Evolutionary conservation across 2,329 filamentous ascomycete species (phyloP), one percentile per base, ranked within the genome.

Genomic region (Emmonsiellopsis sp.): DNA sequence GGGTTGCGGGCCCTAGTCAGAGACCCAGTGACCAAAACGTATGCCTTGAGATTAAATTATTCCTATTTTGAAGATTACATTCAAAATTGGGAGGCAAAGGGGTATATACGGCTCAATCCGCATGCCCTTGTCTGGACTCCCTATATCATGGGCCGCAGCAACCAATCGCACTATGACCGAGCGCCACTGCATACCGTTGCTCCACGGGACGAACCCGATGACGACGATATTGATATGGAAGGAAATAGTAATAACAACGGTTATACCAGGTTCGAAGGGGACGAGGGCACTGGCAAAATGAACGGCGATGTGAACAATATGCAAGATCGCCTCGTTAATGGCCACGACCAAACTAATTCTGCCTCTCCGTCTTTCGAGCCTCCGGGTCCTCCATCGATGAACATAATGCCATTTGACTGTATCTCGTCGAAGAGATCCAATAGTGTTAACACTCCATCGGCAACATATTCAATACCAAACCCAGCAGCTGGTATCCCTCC

Each of bases 111-210:
- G 62, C 80, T 98, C 37, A 87, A 93, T 59, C 82, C 87, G 0
- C 83, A 86, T 44, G 84, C 84, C 15, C 78, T 98, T 30, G 86
- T 91, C 9, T 98, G 93, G 93, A 96, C 91, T 11, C 93, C 93
- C 0, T 98, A 95, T 67, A 84, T 97, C 42, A 97, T 96, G 90
- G 92, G 93, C 30, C 83, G 89, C 45, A 86, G 82, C 67, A 91
- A 87, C 60, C 82, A 86, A 37, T 86, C 85, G 3, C 87, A 89
- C 62, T 92, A 93, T 62, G 89, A 95, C 65, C 81, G 90, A 49
- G 87, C 85, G 5, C 88, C 88, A 5, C 75, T 97, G 53, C 91
- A 89, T 59, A 87, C 92, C 1, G 88, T 97, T 52, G 92, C 92
- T 10, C 89, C 86, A 5, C 83, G 92, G 37, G 90, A 94, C 57